Evolutionary conservation across 2,329 filamentous ascomycete species (phyloP), one percentile per base, ranked within the genome.

Genomic region (Hymenoscyphus occultus): DNA sequence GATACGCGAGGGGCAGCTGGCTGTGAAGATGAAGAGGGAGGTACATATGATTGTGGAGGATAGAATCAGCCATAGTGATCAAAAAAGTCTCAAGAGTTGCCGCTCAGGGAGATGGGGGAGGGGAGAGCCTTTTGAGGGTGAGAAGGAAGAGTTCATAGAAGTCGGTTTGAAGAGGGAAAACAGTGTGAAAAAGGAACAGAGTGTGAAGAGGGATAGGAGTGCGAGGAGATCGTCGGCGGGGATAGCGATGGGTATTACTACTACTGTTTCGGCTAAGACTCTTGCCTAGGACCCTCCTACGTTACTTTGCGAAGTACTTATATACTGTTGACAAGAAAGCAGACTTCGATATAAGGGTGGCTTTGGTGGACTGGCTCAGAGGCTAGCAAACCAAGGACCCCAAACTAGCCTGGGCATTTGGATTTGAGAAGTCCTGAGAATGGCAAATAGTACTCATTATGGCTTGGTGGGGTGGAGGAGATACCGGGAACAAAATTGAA

Each of bases 41-140:
- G 66, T 68, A 10, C 62, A 66, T 51, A 62, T 68, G 35, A 31
- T 40, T 7, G 64, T 68, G 14, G 66, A 68, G 42, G 32, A 48
- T 42, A 51, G 64, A 58, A 54, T 35, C 5, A 51, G n/a, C 22
- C 9, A 12, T 22, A 45, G 45, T n/a, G 35, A 42, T 2, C 28
- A 57, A 4, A 54, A 22, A 28, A 54, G 28, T n/a, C 4, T n/a
- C 5, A 54, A n/a, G 13, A 42, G 6, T 16, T 16, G 32, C 5
- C n/a, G 39, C 16, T 16, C n/a, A 3, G 39, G 16, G 28, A 48
- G 59, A 19, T 12, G 13, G 42, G 31, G 4, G 40, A 45, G 39
- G 13, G 14, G 28, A 12, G 32, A 31, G 39, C 14, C 10, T 28
- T 9, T 16, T n/a, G 56, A 31, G 19, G 39, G 5, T 45, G 40